Base-by-base conservation (phyloP, 164 flowering plant species). In the Akebia trifoliata region DNA sequence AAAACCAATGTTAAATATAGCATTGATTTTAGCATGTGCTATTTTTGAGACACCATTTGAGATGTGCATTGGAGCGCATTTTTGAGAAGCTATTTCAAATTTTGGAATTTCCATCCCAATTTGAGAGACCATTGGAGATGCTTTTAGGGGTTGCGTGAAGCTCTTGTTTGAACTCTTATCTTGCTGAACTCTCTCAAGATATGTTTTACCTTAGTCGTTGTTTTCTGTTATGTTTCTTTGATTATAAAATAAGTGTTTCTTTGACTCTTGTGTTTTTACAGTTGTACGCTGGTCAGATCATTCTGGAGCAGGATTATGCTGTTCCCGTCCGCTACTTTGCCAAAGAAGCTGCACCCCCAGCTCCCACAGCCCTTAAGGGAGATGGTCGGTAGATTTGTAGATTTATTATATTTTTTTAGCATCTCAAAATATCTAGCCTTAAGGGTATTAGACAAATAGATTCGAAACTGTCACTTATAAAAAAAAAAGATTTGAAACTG, bases 241-340 rank as follows among this genome's bases (percentile, higher is more conserved):
- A 7, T 8, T 18, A 17, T 6, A 18, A 18, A 43, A 43, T 21
- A 21, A 20, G 5, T 43, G 25, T 36, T 0, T 24, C 28, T 38
- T 28, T 42, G 10, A 36, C 17, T 48, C 29, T 28, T 56, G 38
- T 44, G 52, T 3, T 59, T 60, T 20, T 65, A 36, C 79, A 87
- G 97, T 43, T 85, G 44, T 78, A 57, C 74, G 67, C 75, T 35
- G 75, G 77, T 63, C 76, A 65, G 68, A 63, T 56, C 38, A 22
- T 80, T 68, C 34, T 78, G 48, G 87, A 72, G 32, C 60, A 67
- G 63, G 78, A 73, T 31, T 62, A 60, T 75, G 82, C 49, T 47
- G 54, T 74, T 66, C 75, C 83, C 4, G 75, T 70, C 22, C 96
- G 97, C 48, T 76, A n/a, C 51, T 93, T 69, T 72, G 87, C 98